Conservation (phyloP, 805 yeast species). For the Babjeviella inositovora region DNA sequence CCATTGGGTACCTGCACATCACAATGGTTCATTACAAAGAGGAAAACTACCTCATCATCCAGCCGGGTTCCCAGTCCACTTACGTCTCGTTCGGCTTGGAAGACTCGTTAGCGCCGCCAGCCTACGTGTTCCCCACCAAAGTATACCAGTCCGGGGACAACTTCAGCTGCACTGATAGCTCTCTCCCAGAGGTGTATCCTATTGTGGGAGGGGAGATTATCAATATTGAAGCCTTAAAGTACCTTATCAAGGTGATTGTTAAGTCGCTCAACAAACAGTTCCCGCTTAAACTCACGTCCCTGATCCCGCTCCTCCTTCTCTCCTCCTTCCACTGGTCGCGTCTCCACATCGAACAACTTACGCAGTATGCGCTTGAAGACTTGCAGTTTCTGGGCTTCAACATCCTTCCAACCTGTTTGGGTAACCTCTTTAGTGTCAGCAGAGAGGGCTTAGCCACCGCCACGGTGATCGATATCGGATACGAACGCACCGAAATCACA, state of each 20-base stretch:
- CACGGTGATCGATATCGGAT: slow-evolving; percentile 70
- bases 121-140: slow-evolving; percentile 58
- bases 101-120: slow-evolving; percentile 59
- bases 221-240: slow-evolving; percentile 57
- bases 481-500: slow-evolving; percentile 54
- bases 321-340: slow-evolving; percentile 60
- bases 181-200: slow-evolving; percentile 37
- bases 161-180: slow-evolving; percentile 13
- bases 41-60: slow-evolving; percentile 35
- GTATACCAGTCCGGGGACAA: slow-evolving; percentile 53
- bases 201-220: slow-evolving; percentile 47
- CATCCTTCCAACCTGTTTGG: slow-evolving; percentile 49
- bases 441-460: slow-evolving; percentile 37
- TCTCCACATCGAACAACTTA: slow-evolving; percentile 45
- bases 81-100: slow-evolving; percentile 72
- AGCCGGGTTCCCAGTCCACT: slow-evolving; percentile 68
- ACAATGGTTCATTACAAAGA: slow-evolving; percentile 26
- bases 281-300: slow-evolving; percentile 19
- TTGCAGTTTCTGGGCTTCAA: slow-evolving; percentile 61
- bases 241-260: slow-evolving; percentile 28
- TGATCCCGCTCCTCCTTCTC: slow-evolving; percentile 56
- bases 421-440: slow-evolving; percentile 63
- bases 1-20: not conserved
- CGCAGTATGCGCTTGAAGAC: slow-evolving; percentile 62
- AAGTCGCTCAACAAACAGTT: slow-evolving; percentile 18